A percentile compares a stretch with the other conserved stretches of the same genome.
Conservation (phyloP, 1,139 yeast species). For the Taphrina flavorubra region DNA sequence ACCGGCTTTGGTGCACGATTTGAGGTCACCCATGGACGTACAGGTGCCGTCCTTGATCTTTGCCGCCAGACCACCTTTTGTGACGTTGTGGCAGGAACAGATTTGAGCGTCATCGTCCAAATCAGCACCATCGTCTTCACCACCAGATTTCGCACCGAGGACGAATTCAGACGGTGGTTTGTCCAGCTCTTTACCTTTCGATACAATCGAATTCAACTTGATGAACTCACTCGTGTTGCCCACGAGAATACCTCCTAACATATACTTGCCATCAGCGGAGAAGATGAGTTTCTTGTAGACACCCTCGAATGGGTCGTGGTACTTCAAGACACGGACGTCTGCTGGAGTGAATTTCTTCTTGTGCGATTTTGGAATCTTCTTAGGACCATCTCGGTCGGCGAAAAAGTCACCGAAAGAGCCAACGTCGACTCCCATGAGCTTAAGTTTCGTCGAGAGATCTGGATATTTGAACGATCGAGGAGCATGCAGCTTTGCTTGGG, state of each 20-base stretch:
- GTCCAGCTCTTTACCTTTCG: slow-evolving; percentile 50
- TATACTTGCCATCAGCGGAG: slow-evolving; percentile 51
- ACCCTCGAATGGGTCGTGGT: slow-evolving; percentile 52
- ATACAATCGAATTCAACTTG: slow-evolving; percentile 49
- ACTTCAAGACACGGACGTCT: slow-evolving; percentile 48
- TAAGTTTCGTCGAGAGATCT: slow-evolving; percentile 52
- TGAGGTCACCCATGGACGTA: slow-evolving; percentile 50
- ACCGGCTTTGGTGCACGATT: slow-evolving; percentile 52
- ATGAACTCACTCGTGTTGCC: slow-evolving; percentile 51
- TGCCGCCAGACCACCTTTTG: slow-evolving; percentile 50
- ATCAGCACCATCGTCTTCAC: slow-evolving; percentile 50
- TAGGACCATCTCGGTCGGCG: slow-evolving; percentile 51
- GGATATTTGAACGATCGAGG: slow-evolving; percentile 50
- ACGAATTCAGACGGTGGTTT: slow-evolving; percentile 51
- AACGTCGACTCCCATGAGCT: slow-evolving; percentile 53
- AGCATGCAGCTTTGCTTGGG: slow-evolving; percentile 51
- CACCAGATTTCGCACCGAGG: slow-evolving; percentile 48
- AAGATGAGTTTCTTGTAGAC: slow-evolving; percentile 51
- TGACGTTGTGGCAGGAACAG: slow-evolving; percentile 52
- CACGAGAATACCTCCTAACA: slow-evolving; percentile 52
- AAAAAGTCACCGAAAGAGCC: slow-evolving; percentile 54
- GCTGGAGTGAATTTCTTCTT: slow-evolving; percentile 43
- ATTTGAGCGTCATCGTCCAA: slow-evolving; percentile 52
- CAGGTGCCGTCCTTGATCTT: slow-evolving; percentile 50
- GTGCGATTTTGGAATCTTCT: slow-evolving; percentile 49